These are phyloP conservation scores for Ulmus americana DNA, from an alignment of 331 rosid genomes.

Conservation along the genomic window DNA sequence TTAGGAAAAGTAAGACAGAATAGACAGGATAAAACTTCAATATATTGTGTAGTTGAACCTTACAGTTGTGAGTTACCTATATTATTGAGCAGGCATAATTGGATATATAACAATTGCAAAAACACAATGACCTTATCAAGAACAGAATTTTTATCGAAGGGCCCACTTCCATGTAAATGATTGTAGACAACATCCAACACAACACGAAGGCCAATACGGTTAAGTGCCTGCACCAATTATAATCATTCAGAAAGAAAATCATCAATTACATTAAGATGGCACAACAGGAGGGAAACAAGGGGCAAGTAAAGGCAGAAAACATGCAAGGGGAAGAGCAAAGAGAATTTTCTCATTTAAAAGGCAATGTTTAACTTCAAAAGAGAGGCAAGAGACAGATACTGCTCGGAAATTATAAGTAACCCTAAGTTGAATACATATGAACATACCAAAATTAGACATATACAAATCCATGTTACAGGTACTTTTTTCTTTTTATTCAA, in stretches of 20 bases:
- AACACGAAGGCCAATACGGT: constrained; percentile 62
- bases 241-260: background rate
- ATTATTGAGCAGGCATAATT: constrained; percentile 17
- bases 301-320: background rate
- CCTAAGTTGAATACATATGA: background rate
- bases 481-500: background rate
- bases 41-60: constrained; percentile 7
- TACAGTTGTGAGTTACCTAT: background rate
- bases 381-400: background rate
- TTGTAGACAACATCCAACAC: constrained; percentile 91
- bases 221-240: constrained; percentile 62
- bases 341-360: background rate
- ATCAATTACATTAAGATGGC: background rate
- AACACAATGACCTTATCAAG: constrained; percentile 65
- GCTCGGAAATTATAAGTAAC: background rate
- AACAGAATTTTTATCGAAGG: constrained; percentile 66
- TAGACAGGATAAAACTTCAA: constrained; percentile 18
- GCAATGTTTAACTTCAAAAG: background rate
- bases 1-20: constrained; percentile 20
- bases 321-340: background rate
- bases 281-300: background rate
- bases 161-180: constrained; percentile 80
- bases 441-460: background rate
- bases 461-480: background rate
- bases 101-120: constrained; percentile 16